Evolutionary conservation across 345 rosid species (phyloP), one percentile per base, ranked within the genome.

Genomic region (Ricinus communis): DNA sequence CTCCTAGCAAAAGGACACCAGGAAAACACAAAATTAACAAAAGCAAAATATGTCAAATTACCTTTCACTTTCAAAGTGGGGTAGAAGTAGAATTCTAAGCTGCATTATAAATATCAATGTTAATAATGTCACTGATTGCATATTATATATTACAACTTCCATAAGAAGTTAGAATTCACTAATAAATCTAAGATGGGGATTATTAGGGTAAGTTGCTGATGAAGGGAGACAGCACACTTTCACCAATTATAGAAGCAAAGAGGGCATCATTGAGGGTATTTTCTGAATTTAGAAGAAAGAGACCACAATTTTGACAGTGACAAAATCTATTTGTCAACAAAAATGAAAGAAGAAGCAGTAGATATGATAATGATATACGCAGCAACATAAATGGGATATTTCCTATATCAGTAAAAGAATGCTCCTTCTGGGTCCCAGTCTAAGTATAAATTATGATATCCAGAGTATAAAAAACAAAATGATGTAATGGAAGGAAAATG

Each of bases 31-130:
- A 18, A 50, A 50, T 18, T 50, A 18, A 9, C 4, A 43, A 43
- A 9, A 43, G 47, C 14, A 38, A 38, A 38, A 38, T 4, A 9
- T 38, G 43, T 38, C 43, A 43, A 2, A 9, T 6, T 21, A 24
- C 21, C 31, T 30, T 30, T 70, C 65, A 47, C 41, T 28, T 27
- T 56, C 72, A 19, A n/a, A 69, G 65, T 70, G 9, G 65, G 56
- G 53, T n/a, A 25, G 43, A 9, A 12, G 53, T n/a, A 25, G 43
- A 9, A 12, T 46, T 45, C 19, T 13, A 28, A 58, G 28, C 8
- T 28, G 30, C 40, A 30, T 31, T 45, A 59, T 60, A 19, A n/a
- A n/a, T 53, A 19, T 30, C 30, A 7, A 4, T 22, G 14, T 46
- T 28, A 12, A 41, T 57, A 18, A 43, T 56, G 22, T 25, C 28